These are phyloP conservation scores for Leccinellum albellum DNA, from an alignment of 768 basidiomycete species.

Conservation along the genomic window DNA sequence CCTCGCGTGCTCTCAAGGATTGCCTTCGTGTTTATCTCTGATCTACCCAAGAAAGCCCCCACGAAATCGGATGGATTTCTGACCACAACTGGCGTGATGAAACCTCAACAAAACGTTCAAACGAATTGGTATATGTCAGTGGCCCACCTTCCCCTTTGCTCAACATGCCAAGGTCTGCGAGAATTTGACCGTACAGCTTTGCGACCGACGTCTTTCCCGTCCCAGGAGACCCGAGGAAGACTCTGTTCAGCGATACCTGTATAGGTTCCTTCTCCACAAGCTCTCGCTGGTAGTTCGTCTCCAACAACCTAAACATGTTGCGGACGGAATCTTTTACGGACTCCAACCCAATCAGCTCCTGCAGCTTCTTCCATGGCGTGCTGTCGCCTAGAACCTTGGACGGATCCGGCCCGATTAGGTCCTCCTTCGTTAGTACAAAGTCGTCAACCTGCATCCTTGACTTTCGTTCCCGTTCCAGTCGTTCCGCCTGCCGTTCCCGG, in stretches of 20 bases:
- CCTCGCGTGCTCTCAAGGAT: not conserved
- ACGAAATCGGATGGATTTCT: not conserved
- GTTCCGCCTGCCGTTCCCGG: not conserved
- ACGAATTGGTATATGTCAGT: not conserved
- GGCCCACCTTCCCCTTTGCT: not conserved
- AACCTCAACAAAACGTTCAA: not conserved
- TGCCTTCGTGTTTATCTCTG: not conserved
- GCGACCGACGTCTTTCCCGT: not conserved
- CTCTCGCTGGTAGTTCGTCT: not conserved
- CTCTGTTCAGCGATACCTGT: not conserved
- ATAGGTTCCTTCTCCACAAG: not conserved
- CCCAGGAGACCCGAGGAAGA: not conserved
- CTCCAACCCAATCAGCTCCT: not conserved
- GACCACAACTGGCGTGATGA: not conserved
- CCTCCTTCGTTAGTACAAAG: not conserved
- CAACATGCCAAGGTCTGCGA: not conserved
- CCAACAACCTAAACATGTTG: not conserved
- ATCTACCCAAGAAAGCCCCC: not conserved
- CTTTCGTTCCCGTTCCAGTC: not conserved
- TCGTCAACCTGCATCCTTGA: not conserved
- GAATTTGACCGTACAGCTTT: not conserved
- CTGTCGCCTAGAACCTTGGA: not conserved
- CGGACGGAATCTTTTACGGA: not conserved
- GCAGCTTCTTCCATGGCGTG: not conserved
- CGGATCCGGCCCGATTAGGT: not conserved